Conservation (phyloP, 495 filamentous ascomycete species). For the Penicillium cataractarum region DNA sequence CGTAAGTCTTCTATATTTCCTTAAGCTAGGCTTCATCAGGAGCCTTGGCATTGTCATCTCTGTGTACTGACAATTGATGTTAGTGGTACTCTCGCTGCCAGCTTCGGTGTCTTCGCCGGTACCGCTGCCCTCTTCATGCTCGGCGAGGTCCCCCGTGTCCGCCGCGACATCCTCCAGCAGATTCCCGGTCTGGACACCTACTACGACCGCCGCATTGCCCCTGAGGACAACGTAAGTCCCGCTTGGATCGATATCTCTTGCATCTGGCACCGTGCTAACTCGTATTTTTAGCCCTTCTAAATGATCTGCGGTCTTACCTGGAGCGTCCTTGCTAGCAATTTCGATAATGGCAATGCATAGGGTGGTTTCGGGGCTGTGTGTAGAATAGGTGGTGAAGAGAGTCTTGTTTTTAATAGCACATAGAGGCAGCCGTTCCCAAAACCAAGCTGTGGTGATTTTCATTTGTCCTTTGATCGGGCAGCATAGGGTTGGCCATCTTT, state of each 20-base stretch:
- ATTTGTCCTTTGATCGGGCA: slow-evolving; percentile 10
- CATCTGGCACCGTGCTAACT: slow-evolving; percentile 26
- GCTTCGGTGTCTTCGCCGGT: slow-evolving; percentile 64
- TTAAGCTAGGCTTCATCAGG: not conserved
- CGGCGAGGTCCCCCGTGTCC: slow-evolving; percentile 68
- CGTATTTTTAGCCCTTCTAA: slow-evolving; percentile 46
- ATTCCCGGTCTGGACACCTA: slow-evolving; percentile 62
- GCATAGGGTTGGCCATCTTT: not conserved
- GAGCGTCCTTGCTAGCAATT: slow-evolving; percentile 6
- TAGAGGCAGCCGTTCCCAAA: slow-evolving; percentile 34
- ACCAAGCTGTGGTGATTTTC: slow-evolving; percentile 15
- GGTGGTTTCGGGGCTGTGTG: slow-evolving; percentile 14
- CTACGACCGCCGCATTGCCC: slow-evolving; percentile 60
- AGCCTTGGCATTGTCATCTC: not conserved
- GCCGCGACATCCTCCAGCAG: slow-evolving; percentile 67
- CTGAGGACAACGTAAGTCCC: slow-evolving; percentile 63
- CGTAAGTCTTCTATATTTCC: slow-evolving; percentile 48
- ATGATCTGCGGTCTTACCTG: slow-evolving; percentile 25
- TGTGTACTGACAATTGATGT: slow-evolving; percentile 18
- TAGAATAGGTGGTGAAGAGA: slow-evolving; percentile 27
- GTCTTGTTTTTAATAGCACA: slow-evolving; percentile 42
- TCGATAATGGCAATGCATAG: slow-evolving; percentile 13
- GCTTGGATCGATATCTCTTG: not conserved
- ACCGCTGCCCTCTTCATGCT: slow-evolving; percentile 72
- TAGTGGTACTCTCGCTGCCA: slow-evolving; percentile 57